Evolutionary conservation across 306 rosid genomes (phyloP).

Genomic region (Prunus salicina): DNA sequence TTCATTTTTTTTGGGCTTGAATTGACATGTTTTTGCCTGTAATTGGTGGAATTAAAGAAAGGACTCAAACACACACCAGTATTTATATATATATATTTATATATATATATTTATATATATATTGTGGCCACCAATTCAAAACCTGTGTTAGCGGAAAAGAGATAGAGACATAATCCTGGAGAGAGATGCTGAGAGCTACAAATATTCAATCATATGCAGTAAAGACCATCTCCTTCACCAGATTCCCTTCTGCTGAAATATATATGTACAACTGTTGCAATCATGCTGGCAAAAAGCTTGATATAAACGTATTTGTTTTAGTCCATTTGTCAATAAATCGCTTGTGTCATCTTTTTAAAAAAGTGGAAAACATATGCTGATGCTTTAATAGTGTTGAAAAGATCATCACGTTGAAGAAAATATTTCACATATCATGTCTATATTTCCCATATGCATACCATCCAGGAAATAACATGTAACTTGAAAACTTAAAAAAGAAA

Average conservation of each 20-base stretch:
- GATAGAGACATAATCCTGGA: slow-evolving; percentile 13
- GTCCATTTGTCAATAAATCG: slow-evolving; percentile 29
- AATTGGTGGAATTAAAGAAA: background rate
- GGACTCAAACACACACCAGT: background rate
- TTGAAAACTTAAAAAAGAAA: background rate
- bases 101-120: no score
- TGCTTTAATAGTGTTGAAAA: slow-evolving; percentile 40
- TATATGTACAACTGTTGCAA: slow-evolving; percentile 38
- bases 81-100: no score
- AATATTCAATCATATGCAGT: slow-evolving; percentile 30
- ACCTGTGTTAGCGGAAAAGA: background rate
- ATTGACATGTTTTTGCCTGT: no score
- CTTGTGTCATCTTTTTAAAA: slow-evolving; percentile 32
- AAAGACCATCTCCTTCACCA: slow-evolving; percentile 30
- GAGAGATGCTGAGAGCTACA: slow-evolving; percentile 35
- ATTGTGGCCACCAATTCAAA: background rate
- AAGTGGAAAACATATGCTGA: slow-evolving; percentile 7
- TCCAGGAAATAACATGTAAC: no score
- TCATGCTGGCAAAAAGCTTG: slow-evolving; percentile 46
- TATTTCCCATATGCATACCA: no score
- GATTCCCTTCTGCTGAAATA: slow-evolving; percentile 41
- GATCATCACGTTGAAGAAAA: slow-evolving; percentile 20
- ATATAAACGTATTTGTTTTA: slow-evolving; percentile 37
- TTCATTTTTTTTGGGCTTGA: background rate
- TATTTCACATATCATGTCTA: background rate